Evolutionary conservation across 179 eudicot species (phyloP).

Genomic region (Corrigiola litoralis): DNA sequence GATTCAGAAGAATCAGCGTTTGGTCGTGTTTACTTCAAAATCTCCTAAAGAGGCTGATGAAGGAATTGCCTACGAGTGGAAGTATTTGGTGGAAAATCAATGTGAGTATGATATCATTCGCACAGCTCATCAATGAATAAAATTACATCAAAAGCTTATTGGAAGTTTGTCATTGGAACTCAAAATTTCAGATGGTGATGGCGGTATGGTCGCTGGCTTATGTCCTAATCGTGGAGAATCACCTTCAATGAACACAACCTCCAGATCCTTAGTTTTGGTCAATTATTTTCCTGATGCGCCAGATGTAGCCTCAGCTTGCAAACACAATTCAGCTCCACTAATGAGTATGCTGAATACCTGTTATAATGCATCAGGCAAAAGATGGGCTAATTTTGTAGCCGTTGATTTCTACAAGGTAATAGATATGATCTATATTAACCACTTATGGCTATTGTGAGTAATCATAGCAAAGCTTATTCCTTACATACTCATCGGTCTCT

Average conservation of each 20-base stretch:
- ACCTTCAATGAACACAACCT: conserved; percentile 58
- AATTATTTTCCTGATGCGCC: conserved; percentile 71
- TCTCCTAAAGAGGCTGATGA: conserved; percentile 71
- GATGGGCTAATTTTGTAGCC: conserved; percentile 89
- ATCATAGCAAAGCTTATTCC: neutral
- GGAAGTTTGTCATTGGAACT: neutral
- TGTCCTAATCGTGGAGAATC: conserved; percentile 94
- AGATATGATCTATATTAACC: neutral
- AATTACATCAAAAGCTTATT: neutral
- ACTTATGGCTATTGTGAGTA: neutral
- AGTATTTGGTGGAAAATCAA: conserved; percentile 79
- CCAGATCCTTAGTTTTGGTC: conserved; percentile 65
- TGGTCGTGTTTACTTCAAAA: conserved; percentile 83
- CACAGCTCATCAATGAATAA: neutral
- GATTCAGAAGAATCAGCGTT: conserved; percentile 65
- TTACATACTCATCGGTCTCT: neutral
- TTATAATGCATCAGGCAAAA: conserved; percentile 52
- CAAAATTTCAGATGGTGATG: conserved; percentile 68
- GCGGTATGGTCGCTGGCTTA: conserved; percentile 66
- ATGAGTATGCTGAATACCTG: conserved; percentile 69
- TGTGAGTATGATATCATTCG: conserved; percentile 24
- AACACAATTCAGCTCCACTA: conserved; percentile 79
- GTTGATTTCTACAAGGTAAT: conserved; percentile 92
- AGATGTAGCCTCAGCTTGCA: conserved; percentile 62
- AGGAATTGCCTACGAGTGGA: conserved; percentile 98